Conservation (phyloP, 2,329 filamentous ascomycete genomes). For the Ophiostoma quercus region DNA sequence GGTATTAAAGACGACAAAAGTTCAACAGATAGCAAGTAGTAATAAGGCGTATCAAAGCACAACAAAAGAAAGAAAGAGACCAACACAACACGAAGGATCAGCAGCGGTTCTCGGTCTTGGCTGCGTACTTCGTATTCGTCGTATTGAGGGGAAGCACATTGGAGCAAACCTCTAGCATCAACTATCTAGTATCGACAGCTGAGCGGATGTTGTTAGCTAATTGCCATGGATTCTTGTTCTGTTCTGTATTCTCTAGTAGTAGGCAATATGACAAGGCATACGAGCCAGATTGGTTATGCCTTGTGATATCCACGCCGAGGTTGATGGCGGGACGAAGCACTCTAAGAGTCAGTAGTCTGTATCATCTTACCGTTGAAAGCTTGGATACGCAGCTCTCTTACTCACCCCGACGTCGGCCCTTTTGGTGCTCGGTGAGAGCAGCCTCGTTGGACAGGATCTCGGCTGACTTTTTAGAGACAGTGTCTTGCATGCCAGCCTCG, state of each 20-base stretch:
- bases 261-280: background rate
- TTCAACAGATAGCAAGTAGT: too few species aligned
- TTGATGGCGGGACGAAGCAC: background rate
- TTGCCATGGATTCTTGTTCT: background rate
- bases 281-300: background rate
- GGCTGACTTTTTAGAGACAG: background rate
- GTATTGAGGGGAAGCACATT: background rate
- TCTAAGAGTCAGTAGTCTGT: too few species aligned
- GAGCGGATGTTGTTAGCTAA: too few species aligned
- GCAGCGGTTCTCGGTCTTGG: background rate
- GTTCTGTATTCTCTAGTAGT: background rate
- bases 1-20: too few species aligned
- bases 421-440: background rate
- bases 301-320: background rate
- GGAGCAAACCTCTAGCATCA: background rate
- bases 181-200: too few species aligned
- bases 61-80: too few species aligned
- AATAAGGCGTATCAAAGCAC: too few species aligned
- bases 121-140: background rate
- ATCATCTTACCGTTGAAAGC: too few species aligned
- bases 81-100: background rate
- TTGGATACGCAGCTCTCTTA: too few species aligned
- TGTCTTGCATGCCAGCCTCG: background rate
- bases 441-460: background rate
- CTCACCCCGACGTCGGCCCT: background rate